Evolutionary conservation across 2,329 filamentous ascomycete species (phyloP).

Genomic region (Rutstroemia sydowiana): DNA sequence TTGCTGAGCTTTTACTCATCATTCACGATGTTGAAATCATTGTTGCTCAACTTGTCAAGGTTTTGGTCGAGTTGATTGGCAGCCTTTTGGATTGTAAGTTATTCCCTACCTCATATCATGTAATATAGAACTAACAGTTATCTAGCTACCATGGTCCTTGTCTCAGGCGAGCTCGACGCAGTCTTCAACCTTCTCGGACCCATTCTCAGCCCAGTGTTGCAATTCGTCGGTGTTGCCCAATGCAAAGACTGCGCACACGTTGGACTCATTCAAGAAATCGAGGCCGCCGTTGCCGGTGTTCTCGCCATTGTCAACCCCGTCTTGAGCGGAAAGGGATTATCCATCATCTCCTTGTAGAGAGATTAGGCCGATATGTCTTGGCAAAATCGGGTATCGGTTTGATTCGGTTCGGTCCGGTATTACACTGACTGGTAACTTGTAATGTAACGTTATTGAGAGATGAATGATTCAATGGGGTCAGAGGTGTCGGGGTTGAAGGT

Average conservation of each 20-base stretch:
- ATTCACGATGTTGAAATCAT: neutral
- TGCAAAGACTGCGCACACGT: too few relatives aligned
- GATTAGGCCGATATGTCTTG: too few relatives aligned
- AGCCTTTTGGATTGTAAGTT: too few relatives aligned
- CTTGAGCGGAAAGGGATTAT: neutral
- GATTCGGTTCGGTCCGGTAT: too few relatives aligned
- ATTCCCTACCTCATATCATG: too few relatives aligned
- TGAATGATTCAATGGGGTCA: too few relatives aligned
- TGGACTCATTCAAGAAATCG: neutral
- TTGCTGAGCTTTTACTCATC: neutral
- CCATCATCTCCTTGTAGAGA: too few relatives aligned
- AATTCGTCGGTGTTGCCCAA: neutral
- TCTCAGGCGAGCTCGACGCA: neutral
- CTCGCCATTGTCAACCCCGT: neutral
- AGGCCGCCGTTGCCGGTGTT: neutral
- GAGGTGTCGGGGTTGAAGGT: too few relatives aligned
- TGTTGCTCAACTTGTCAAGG: neutral
- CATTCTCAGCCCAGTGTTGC: neutral
- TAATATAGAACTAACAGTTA: too few relatives aligned
- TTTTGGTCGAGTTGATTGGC: neutral
- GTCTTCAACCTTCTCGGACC: neutral
- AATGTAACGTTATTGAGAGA: too few relatives aligned
- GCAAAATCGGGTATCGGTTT: too few relatives aligned
- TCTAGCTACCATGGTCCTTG: neutral
- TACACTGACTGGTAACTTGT: too few relatives aligned